Conservation (phyloP, 768 basidiomycete genomes). For the Galerina sulciceps region DNA sequence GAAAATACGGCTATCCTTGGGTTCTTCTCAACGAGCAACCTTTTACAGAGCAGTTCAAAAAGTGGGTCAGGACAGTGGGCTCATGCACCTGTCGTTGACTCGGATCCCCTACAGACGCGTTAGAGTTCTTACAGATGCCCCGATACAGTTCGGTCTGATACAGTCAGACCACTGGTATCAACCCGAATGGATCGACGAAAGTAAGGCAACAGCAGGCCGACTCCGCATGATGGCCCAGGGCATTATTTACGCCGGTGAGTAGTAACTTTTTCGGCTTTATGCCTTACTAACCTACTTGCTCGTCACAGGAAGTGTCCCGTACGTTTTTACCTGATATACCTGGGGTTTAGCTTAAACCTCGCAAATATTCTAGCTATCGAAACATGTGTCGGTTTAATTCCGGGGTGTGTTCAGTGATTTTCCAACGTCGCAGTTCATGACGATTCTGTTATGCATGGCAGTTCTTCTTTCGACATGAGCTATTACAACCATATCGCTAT, state of each 20-base stretch:
- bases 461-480: slow-evolving; percentile 85
- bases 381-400: slow-evolving; percentile 98
- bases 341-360: not conserved
- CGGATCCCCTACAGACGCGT: slow-evolving; percentile 42
- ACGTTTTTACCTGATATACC: slow-evolving; percentile 31
- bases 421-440: not conserved
- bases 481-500: slow-evolving; percentile 78
- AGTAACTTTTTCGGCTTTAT: slow-evolving; percentile 4
- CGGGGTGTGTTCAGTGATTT: slow-evolving; percentile 54
- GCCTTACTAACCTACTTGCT: slow-evolving; percentile 10
- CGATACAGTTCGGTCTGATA: slow-evolving; percentile 73
- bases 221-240: slow-evolving; percentile 64
- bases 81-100: not conserved
- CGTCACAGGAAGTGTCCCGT: slow-evolving; percentile 72
- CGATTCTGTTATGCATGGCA: slow-evolving; percentile 25
- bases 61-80: slow-evolving; percentile 34
- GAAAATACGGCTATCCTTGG: slow-evolving; percentile 74
- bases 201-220: slow-evolving; percentile 60
- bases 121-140: slow-evolving; percentile 57
- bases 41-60: slow-evolving; percentile 75
- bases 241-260: slow-evolving; percentile 64
- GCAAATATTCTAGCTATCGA: slow-evolving; percentile 58
- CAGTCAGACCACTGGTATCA: slow-evolving; percentile 79
- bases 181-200: slow-evolving; percentile 81
- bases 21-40: slow-evolving; percentile 86